Conservation (phyloP, 306 rosid genomes). For the Trichosanthes truncata region DNA sequence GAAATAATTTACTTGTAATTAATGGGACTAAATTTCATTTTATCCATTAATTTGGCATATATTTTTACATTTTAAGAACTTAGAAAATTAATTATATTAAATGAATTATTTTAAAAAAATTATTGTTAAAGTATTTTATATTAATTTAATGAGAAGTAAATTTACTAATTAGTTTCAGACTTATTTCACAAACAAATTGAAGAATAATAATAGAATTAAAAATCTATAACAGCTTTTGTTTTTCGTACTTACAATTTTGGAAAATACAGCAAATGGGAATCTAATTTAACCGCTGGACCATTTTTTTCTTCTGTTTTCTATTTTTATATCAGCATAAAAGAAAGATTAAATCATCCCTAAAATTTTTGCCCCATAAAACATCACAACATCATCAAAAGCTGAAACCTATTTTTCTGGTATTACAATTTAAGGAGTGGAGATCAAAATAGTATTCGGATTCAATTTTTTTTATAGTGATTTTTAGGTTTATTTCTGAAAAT, state of each 20-base stretch:
- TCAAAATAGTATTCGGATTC: too few relatives aligned
- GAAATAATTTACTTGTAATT: background rate
- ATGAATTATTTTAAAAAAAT: too few relatives aligned
- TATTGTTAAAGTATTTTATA: too few relatives aligned
- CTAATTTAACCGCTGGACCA: background rate
- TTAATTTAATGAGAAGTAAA: background rate
- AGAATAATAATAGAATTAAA: background rate
- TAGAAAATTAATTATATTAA: too few relatives aligned
- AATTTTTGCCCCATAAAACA: background rate
- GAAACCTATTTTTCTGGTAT: too few relatives aligned
- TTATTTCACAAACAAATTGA: background rate
- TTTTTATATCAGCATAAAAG: background rate
- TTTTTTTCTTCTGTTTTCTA: background rate
- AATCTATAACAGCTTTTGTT: background rate
- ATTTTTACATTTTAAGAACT: background rate
- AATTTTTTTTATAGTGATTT: too few relatives aligned
- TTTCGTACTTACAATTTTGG: background rate
- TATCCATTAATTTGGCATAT: background rate
- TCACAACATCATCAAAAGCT: too few relatives aligned
- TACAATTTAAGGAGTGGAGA: too few relatives aligned
- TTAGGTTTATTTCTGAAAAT: too few relatives aligned
- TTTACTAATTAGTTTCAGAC: background rate
- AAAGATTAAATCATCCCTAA: background rate
- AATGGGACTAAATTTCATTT: background rate
- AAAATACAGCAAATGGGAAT: conserved; percentile 6